Percentiles rank a stretch among this genome's conserved stretches.
Evolutionary conservation across 148 eudicot species (phyloP).

Genomic region (Camellia granthamiana): DNA sequence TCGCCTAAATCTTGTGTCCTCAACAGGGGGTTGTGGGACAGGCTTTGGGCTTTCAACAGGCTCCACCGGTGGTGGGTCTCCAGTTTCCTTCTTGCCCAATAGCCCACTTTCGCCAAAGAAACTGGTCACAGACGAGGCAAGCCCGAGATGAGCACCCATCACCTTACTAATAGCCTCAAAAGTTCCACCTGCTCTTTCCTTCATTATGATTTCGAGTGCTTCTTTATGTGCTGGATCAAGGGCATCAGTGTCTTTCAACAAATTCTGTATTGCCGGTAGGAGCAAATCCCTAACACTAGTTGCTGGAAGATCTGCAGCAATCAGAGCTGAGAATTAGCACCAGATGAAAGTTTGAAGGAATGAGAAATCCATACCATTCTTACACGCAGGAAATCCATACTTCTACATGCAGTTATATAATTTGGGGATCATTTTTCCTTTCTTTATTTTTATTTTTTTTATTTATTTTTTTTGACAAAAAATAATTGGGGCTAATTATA

Average conservation of each 20-base stretch:
- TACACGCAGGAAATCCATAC: background rate
- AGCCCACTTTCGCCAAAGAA: constrained; percentile 80
- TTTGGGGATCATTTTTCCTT: background rate
- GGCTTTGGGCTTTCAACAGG: constrained; percentile 41
- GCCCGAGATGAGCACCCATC: constrained; percentile 93
- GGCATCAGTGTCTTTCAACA: constrained; percentile 81
- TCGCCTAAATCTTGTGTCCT: constrained; percentile 83
- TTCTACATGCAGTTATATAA: background rate
- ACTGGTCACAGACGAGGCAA: constrained; percentile 73
- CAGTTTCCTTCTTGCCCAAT: constrained; percentile 68
- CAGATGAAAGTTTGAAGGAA: constrained; percentile 3
- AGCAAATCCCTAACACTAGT: constrained; percentile 77
- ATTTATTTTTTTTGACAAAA: background rate
- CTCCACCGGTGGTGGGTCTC: constrained; percentile 35
- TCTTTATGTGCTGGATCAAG: constrained; percentile 99
- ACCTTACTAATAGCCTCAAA: constrained; percentile 82
- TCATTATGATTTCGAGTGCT: constrained; percentile 81
- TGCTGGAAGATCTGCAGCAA: constrained; percentile 66
- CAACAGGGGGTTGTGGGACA: constrained; percentile 42
- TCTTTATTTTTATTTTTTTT: background rate
- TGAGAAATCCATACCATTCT: background rate
- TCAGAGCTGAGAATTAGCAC: constrained; percentile 6
- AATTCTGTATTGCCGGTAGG: constrained; percentile 78
- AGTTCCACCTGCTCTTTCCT: constrained; percentile 90
- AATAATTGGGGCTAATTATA: background rate